Percentiles rank a stretch among this genome's conserved stretches.
Conservation (phyloP, 2,329 filamentous ascomycete species). For the Arthrinium phaeospermum region DNA sequence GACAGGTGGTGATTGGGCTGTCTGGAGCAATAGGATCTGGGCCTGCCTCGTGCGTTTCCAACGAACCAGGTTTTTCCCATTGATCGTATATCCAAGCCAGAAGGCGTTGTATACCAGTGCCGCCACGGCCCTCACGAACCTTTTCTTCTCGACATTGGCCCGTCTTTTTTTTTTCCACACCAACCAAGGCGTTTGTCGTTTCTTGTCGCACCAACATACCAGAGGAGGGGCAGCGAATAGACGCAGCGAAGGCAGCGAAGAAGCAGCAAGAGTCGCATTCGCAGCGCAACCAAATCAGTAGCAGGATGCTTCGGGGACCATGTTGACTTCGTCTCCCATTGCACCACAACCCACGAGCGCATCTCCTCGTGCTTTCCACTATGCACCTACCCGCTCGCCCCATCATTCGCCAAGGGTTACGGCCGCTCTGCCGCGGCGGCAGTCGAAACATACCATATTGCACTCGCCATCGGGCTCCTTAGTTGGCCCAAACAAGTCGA, state of each 20-base stretch:
- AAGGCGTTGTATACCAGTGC: background rate
- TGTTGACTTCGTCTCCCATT: constrained; percentile 65
- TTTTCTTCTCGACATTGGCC: background rate
- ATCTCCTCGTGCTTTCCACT: constrained; percentile 56
- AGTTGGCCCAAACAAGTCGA: constrained; percentile 32
- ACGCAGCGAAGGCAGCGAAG: background rate
- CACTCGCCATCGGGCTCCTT: constrained; percentile 36
- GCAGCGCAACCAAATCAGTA: constrained; percentile 28
- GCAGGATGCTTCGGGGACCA: constrained; percentile 58
- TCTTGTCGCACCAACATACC: background rate
- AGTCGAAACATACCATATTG: constrained; percentile 40
- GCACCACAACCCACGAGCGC: constrained; percentile 57
- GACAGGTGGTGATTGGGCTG: background rate
- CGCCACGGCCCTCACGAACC: background rate
- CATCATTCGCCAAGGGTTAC: constrained; percentile 48
- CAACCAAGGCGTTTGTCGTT: background rate
- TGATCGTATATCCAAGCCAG: background rate
- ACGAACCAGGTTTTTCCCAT: background rate
- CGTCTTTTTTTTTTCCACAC: background rate
- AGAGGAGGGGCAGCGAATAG: background rate
- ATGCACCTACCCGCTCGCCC: constrained; percentile 53
- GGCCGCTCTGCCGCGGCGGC: constrained; percentile 47
- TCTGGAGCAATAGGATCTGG: background rate
- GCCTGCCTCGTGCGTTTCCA: background rate
- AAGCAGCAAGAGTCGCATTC: constrained; percentile 11